phyloP scores from a whole-genome alignment of 1,139 yeast genomes.

The Candida pseudocylindracea region DNA sequence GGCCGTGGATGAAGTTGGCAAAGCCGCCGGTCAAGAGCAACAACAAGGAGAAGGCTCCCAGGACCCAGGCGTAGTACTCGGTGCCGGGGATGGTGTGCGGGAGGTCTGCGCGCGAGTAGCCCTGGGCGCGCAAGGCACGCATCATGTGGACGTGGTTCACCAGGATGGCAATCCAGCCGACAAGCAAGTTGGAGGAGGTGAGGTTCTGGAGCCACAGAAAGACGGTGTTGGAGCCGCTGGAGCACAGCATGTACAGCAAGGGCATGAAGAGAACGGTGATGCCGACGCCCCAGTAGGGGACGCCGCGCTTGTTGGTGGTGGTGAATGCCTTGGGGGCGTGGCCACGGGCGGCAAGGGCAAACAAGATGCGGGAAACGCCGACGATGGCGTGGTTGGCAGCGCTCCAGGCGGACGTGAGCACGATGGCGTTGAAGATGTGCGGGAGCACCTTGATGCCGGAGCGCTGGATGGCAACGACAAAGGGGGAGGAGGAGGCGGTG shows the following conservation, averaged over 20 bases:
- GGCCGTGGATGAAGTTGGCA: slow-evolving; percentile 12
- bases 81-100: slow-evolving; percentile 12
- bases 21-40: slow-evolving; percentile 19
- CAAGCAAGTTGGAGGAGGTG: slow-evolving; percentile 7
- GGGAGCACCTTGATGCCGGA: slow-evolving; percentile 26
- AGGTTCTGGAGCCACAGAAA: slow-evolving; percentile 13
- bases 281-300: slow-evolving; percentile 23
- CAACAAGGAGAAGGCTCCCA: slow-evolving; percentile 11
- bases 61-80: slow-evolving; percentile 13
- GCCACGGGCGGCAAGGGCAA: slow-evolving; percentile 18
- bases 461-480: slow-evolving; percentile 29
- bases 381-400: slow-evolving; percentile 23
- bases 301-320: slow-evolving; percentile 17
- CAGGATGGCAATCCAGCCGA: slow-evolving; percentile 10
- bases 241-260: slow-evolving; percentile 16
- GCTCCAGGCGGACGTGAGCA: slow-evolving; percentile 17
- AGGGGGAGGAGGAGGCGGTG: slow-evolving; percentile 33
- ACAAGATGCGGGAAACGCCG: slow-evolving; percentile 21
- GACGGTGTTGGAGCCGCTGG: slow-evolving; percentile 11
- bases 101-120: slow-evolving; percentile 11
- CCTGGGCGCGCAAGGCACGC: slow-evolving; percentile 16
- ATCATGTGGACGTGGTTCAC: slow-evolving; percentile 11
- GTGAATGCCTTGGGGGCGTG: slow-evolving; percentile 19
- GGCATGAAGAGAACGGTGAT: slow-evolving; percentile 9
- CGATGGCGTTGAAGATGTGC: slow-evolving; percentile 19